Conservation (phyloP, 495 filamentous ascomycete species). For the Aspergillus sparsus region DNA sequence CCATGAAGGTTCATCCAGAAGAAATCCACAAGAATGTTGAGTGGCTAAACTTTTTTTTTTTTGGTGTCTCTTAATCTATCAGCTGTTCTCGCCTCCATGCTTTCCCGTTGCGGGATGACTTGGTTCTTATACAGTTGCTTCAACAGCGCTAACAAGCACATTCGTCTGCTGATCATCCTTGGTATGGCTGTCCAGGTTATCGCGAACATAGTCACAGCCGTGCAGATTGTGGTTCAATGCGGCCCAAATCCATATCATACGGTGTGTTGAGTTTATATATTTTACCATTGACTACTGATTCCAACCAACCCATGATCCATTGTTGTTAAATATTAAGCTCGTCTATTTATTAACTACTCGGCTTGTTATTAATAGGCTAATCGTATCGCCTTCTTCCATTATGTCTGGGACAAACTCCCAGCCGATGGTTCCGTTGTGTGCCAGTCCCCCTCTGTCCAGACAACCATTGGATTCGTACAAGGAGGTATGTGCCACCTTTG, state of each 20-base stretch:
- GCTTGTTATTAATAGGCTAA: conserved; percentile 22
- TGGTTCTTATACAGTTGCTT: conserved; percentile 43
- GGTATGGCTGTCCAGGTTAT: conserved; percentile 39
- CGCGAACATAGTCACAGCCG: conserved; percentile 35
- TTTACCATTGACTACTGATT: neutral
- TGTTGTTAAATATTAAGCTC: no score
- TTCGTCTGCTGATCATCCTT: conserved; percentile 32
- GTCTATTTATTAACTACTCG: neutral
- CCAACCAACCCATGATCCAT: neutral
- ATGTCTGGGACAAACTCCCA: conserved; percentile 43
- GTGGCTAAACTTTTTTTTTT: no score
- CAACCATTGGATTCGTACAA: conserved; percentile 40
- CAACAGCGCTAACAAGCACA: conserved; percentile 31
- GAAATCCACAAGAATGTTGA: no score
- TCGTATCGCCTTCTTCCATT: conserved; percentile 40
- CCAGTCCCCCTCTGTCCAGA: conserved; percentile 38
- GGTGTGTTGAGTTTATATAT: conserved; percentile 19
- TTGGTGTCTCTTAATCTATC: conserved; percentile 43
- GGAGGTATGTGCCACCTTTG: conserved; percentile 26
- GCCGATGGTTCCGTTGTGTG: conserved; percentile 37
- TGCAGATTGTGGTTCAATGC: conserved; percentile 42
- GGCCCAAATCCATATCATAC: conserved; percentile 38
- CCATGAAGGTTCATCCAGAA: neutral
- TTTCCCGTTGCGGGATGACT: conserved; percentile 44
- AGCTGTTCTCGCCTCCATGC: conserved; percentile 52